phyloP scores from a whole-genome alignment of 495 filamentous ascomycete genomes.

The Neurospora pannonica region DNA sequence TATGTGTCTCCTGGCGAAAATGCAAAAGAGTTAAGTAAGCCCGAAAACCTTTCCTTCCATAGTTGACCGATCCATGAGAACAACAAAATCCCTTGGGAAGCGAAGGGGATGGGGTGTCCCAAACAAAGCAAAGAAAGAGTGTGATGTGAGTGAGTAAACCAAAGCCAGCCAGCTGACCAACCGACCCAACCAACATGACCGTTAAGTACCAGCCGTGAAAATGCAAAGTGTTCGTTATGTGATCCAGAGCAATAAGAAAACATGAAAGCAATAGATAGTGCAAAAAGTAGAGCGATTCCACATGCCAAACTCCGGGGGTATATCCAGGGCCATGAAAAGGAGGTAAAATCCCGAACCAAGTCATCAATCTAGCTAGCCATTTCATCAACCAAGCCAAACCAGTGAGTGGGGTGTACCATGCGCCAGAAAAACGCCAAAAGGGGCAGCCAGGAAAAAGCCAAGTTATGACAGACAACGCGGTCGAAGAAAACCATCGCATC shows the following conservation, averaged over 20 bases:
- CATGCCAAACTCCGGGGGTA: background rate
- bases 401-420: background rate
- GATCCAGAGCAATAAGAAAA: background rate
- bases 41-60: background rate
- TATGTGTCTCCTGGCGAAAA: background rate
- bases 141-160: background rate
- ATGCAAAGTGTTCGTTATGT: slow-evolving; percentile 1
- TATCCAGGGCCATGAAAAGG: background rate
- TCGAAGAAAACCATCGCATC: slow-evolving; percentile 4
- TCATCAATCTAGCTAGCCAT: background rate
- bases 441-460: background rate
- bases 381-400: background rate
- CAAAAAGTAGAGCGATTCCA: background rate
- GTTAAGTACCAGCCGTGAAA: background rate
- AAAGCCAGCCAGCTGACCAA: background rate
- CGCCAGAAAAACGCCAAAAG: background rate
- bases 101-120: background rate
- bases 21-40: background rate
- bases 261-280: background rate
- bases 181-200: background rate
- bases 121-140: background rate
- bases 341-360: background rate
- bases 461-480: slow-evolving; percentile 1
- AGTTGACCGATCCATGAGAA: background rate
- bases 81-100: background rate